A percentile compares a stretch with the other conserved stretches of the same genome.
Evolutionary conservation across 2,329 filamentous ascomycete species (phyloP).

Genomic region (Neurospora sp.): DNA sequence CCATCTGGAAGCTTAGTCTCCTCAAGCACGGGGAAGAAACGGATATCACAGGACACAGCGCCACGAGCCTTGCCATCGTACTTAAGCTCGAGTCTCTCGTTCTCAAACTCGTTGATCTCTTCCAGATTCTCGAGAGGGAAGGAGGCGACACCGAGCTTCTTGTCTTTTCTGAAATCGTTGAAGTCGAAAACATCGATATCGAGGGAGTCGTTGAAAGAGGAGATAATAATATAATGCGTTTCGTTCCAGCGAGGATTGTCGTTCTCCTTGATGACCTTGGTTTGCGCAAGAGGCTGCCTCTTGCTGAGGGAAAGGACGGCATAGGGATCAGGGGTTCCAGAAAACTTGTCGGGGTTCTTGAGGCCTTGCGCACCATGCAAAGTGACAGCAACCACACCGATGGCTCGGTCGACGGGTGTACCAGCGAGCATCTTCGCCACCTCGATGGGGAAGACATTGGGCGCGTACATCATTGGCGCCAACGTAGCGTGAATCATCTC

Average conservation of each 20-base stretch:
- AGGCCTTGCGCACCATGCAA: constrained; percentile 84
- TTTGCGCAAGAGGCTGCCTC: constrained; percentile 71
- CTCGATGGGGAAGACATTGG: constrained; percentile 96
- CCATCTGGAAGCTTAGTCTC: constrained; percentile 63
- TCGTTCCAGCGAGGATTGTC: constrained; percentile 90
- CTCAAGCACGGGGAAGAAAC: constrained; percentile 90
- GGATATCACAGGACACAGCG: constrained; percentile 68
- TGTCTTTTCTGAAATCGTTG: constrained; percentile 94
- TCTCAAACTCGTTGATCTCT: constrained; percentile 67
- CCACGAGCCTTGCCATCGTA: constrained; percentile 78
- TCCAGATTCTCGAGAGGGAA: constrained; percentile 80
- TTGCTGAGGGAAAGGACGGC: constrained; percentile 75
- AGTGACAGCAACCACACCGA: constrained; percentile 86
- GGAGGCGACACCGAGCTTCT: constrained; percentile 79
- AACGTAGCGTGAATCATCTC: constrained; percentile 94
- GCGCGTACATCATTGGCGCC: constrained; percentile 94
- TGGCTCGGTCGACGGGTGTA: constrained; percentile 86
- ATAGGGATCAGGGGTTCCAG: constrained; percentile 86
- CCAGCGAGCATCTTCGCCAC: constrained; percentile 97
- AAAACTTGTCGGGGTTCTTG: constrained; percentile 92
- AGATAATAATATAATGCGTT: constrained; percentile 90
- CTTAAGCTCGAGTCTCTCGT: constrained; percentile 73
- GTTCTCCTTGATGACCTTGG: constrained; percentile 79
- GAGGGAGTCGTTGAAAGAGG: constrained; percentile 77
- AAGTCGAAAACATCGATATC: constrained; percentile 82